Evolutionary conservation across 306 rosid species (phyloP).

Genomic region (Inga leiocalycina): DNA sequence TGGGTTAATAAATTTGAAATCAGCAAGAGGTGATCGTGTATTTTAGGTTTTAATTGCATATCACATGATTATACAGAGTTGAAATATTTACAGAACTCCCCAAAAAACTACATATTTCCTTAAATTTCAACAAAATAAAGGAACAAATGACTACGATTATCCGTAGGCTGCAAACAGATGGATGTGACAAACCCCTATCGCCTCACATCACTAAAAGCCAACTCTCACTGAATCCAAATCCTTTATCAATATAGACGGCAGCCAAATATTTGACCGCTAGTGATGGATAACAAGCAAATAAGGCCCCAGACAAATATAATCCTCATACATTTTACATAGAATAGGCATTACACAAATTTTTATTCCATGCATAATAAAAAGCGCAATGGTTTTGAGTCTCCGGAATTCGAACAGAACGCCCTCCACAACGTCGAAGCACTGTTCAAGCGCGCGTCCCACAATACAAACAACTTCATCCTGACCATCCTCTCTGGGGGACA

Average conservation of each 20-base stretch:
- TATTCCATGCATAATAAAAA: slow-evolving; percentile 95
- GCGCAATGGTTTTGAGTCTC: slow-evolving; percentile 57
- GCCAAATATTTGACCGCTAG: not conserved
- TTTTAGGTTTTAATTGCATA: too few species aligned
- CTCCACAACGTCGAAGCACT: not conserved
- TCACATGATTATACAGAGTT: too few species aligned
- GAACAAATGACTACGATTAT: not conserved
- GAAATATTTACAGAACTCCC: not conserved
- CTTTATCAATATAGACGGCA: not conserved
- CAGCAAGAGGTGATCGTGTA: not conserved
- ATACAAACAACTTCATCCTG: slow-evolving; percentile 43
- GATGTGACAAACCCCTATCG: not conserved
- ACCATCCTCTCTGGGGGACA: slow-evolving; percentile 84
- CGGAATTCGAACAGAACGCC: slow-evolving; percentile 1
- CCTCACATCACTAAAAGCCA: not conserved
- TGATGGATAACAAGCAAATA: not conserved
- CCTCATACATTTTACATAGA: slow-evolving; percentile 49
- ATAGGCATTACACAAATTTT: slow-evolving; percentile 49
- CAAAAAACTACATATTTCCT: not conserved
- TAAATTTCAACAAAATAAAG: not conserved
- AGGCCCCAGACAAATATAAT: slow-evolving; percentile 2
- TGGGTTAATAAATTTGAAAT: not conserved
- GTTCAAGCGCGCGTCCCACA: slow-evolving; percentile 16
- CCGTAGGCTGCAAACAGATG: not conserved
- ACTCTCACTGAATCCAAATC: not conserved